Evolutionary conservation across 2,329 filamentous ascomycete species (phyloP), one percentile per base, ranked within the genome.

Genomic region (Penicillium corylophilum): DNA sequence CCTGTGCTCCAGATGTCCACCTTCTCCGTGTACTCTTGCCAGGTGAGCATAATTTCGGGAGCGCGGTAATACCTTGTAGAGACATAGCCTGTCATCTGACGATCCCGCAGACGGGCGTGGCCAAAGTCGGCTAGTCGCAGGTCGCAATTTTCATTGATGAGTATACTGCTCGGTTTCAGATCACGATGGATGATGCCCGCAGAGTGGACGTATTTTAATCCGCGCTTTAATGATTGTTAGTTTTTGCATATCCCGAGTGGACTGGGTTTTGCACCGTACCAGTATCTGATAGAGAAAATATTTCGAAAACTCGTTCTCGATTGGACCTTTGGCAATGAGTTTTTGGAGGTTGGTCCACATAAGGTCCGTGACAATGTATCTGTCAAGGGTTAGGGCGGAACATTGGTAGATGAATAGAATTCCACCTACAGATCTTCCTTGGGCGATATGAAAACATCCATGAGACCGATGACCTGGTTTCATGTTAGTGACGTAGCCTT

Each of bases 221-320:
- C 94, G 65, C 94, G 90, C 93, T 96, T 22, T 20, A 63, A 15
- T 23, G 64, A 15, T 28, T n/a, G n/a, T 38, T 18, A 10, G 24
- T 48, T 28, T 48, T 22, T 44, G 50, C 13, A 22, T n/a, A 6
- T 15, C 8, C 43, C 50, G 4, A 54, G 50, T 45, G 22, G 26
- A 47, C 61, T 50, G 62, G 55, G 31, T 33, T 42, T 62, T 15
- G 24, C 28, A 56, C 71, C 87, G 64, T 77, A 96, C 93, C 81
- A 97, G 83, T 66, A 97, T 97, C 76, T 99, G 94, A 76, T 99
- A 99, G 51, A 97, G 82, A 72, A 99, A 97, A 77, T 97, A 99
- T 77, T 97, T 93, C 67, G 97, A 96, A 74, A 97, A 99, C 73
- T 97, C 93, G 78, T 95, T 96, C 80, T 97, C 93, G 48, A 99